Evolutionary conservation across 2,329 filamentous ascomycete species (phyloP).

Genomic region (Leptoxyphium fumago): DNA sequence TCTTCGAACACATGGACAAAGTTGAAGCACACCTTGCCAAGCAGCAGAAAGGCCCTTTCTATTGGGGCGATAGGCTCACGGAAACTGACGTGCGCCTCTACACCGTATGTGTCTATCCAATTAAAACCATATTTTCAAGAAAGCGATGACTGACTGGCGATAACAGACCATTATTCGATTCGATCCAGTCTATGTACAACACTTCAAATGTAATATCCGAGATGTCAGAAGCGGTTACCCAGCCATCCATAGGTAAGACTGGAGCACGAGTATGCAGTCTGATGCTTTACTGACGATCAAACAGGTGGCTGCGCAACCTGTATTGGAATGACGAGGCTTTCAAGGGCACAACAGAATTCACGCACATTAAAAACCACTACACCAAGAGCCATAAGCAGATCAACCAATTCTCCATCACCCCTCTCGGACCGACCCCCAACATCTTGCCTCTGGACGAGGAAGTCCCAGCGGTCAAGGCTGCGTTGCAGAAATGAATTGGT

Average conservation of each 20-base stretch:
- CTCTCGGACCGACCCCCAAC: slow-evolving; percentile 69
- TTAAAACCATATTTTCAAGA: neutral
- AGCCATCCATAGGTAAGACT: slow-evolving; percentile 43
- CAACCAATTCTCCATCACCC: slow-evolving; percentile 58
- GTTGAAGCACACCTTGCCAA: slow-evolving; percentile 28
- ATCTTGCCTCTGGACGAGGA: slow-evolving; percentile 67
- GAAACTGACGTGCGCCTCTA: slow-evolving; percentile 38
- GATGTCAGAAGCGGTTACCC: slow-evolving; percentile 80
- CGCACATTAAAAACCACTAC: slow-evolving; percentile 82
- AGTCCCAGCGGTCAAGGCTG: slow-evolving; percentile 37
- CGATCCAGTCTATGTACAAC: slow-evolving; percentile 39
- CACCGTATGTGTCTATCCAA: slow-evolving; percentile 17
- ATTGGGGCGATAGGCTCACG: slow-evolving; percentile 31
- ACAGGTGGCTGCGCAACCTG: slow-evolving; percentile 57
- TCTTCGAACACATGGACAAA: slow-evolving; percentile 36
- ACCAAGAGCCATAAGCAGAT: slow-evolving; percentile 52
- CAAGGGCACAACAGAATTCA: slow-evolving; percentile 69
- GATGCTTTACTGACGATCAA: neutral
- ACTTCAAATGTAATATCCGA: slow-evolving; percentile 67
- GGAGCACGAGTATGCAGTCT: neutral
- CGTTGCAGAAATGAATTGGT: neutral
- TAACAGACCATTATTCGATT: slow-evolving; percentile 45
- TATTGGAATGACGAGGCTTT: slow-evolving; percentile 79
- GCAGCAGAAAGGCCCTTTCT: slow-evolving; percentile 28
- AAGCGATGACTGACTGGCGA: neutral